Evolutionary conservation across 2,329 filamentous ascomycete genomes (phyloP).

Genomic region (Ophiostoma novo-ulmi): DNA sequence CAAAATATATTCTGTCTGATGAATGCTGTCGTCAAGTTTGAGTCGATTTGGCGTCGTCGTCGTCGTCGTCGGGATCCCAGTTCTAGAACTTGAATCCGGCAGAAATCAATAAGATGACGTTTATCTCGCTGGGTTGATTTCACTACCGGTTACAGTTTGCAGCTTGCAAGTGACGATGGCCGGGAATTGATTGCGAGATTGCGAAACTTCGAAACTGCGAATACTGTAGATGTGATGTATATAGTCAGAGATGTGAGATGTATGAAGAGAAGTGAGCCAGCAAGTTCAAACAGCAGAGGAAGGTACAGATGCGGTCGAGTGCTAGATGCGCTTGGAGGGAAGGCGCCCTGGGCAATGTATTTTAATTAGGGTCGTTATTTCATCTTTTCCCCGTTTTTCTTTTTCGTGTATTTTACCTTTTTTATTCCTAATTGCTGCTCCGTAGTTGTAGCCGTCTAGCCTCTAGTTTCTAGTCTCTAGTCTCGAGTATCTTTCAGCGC

Average conservation of each 20-base stretch:
- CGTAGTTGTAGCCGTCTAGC: not conserved
- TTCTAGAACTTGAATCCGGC: too few species aligned
- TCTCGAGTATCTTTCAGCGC: not conserved
- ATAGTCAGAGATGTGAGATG: not conserved
- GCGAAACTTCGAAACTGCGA: too few species aligned
- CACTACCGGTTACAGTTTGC: too few species aligned
- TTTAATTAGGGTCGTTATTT: conserved; percentile 11
- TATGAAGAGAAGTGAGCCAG: not conserved
- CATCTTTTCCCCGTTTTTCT: conserved; percentile 11
- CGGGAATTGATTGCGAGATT: too few species aligned
- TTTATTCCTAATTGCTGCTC: not conserved
- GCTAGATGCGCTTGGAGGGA: not conserved
- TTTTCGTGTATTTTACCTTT: conserved; percentile 11
- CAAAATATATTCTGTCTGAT: not conserved
- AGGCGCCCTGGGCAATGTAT: conserved; percentile 9
- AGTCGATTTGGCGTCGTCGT: not conserved
- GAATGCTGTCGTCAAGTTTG: not conserved
- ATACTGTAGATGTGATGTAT: not conserved
- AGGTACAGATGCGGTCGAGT: conserved; percentile 6
- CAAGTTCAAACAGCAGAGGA: not conserved
- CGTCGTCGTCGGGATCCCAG: too few species aligned
- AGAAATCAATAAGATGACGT: too few species aligned
- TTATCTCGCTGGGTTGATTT: too few species aligned
- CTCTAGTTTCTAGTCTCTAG: not conserved
- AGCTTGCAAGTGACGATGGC: too few species aligned